Base-by-base conservation (phyloP, 208 protist genomes). In the Porcisia deanei region DNA sequence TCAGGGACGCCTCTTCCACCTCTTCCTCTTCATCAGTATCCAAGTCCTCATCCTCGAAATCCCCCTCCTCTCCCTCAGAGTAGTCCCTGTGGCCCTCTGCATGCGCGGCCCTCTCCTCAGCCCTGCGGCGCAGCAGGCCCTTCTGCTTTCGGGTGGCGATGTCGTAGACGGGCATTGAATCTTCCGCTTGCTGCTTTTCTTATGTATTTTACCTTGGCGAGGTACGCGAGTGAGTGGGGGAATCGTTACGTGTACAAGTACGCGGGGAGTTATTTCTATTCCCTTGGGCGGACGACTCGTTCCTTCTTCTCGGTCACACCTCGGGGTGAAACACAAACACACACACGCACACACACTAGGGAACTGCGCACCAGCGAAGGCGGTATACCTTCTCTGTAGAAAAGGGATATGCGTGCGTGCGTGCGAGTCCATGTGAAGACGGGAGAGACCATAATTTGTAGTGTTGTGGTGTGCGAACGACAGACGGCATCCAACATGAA, bases 101-200 rank as follows among this genome's bases (percentile, higher is more conserved):
- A 34, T 84, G 64, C 30, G 81, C 79, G 1, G 71, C 65, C 59
- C 72, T 73, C 20, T 55, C 71, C 58, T 66, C 68, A 52, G 72
- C 65, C 22, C 53, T 41, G 77, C 64, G 71, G 20, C 49, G 77
- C 73, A 78, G 74, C 49, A 80, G 70, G 68, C 54, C 75, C 77
- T 87, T 87, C 74, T 82, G 82, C 72, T 91, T 91, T 73, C 85
- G 88, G 20, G 85, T 57, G 5, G 87, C 91, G 74, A 93, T 57
- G 25, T 85, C 77, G 79, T 92, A 96, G 39, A 96, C 81, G 39
- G 85, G 80, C 91, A 96, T 96, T 16, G 9, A 12, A 22, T 47
- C 47, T n/a, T 53, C 9, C 22, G 47, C 54, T 3, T 60, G 4
- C 7, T 60, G 57, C 20, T 30, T 10, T 60, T 8, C 9, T 39